These are phyloP conservation scores for Leptographium radiaticola DNA, from an alignment of 2,329 filamentous ascomycete genomes.

Conservation along the genomic window DNA sequence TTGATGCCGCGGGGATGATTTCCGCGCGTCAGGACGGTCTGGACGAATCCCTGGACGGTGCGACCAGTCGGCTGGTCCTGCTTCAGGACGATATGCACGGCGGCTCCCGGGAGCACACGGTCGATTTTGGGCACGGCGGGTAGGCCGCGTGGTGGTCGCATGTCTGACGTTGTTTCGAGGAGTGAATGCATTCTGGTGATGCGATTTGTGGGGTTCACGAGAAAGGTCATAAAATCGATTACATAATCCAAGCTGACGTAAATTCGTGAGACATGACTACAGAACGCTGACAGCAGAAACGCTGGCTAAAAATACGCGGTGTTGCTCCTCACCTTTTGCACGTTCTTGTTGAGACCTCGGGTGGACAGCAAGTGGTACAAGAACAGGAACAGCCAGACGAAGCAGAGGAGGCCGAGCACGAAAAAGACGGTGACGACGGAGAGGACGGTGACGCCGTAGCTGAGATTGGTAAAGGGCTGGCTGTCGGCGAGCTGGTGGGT, in stretches of 20 bases:
- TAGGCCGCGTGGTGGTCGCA: not conserved
- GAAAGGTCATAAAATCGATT: too few relatives aligned
- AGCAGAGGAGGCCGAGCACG: not conserved
- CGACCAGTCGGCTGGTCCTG: slow-evolving; percentile 61
- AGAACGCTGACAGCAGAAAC: not conserved
- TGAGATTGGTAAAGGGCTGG: not conserved
- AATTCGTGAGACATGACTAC: not conserved
- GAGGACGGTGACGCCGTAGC: not conserved
- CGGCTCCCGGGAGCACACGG: slow-evolving; percentile 45
- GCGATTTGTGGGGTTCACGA: too few relatives aligned
- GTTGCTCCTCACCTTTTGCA: not conserved
- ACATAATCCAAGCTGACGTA: not conserved
- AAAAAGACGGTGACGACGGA: not conserved
- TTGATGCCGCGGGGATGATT: slow-evolving; percentile 72
- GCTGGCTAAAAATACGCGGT: not conserved
- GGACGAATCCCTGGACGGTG: slow-evolving; percentile 53
- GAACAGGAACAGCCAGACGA: not conserved
- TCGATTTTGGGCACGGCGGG: slow-evolving; percentile 4
- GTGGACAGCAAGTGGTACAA: not conserved
- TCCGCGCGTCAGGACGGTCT: slow-evolving; percentile 56
- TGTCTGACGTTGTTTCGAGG: not conserved
- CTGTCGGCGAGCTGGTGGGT: not conserved
- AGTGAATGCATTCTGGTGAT: too few relatives aligned
- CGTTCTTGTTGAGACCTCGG: not conserved
- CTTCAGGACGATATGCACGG: slow-evolving; percentile 63